A percentile compares a stretch with the other conserved stretches of the same genome.
Evolutionary conservation across 2,329 filamentous ascomycete genomes (phyloP).

Genomic region (Arthrobotrys megalospora): DNA sequence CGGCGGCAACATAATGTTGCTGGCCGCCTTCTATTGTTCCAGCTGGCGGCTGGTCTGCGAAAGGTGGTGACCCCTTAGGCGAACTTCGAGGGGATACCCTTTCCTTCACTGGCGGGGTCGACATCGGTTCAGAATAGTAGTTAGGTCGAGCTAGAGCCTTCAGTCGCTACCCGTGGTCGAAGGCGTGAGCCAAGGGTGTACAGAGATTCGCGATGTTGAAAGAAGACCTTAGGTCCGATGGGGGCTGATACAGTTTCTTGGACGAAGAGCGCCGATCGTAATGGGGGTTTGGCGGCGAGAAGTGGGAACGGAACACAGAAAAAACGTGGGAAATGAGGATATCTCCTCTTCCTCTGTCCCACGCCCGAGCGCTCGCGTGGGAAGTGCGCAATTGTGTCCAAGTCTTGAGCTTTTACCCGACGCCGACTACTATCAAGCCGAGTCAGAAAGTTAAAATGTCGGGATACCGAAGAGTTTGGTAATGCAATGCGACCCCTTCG

Average conservation of each 20-base stretch:
- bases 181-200: conserved; percentile 20
- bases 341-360: neutral
- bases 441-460: neutral
- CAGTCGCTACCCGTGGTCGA: neutral
- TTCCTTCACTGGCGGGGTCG: conserved; percentile 56
- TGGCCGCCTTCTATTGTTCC: conserved; percentile 16
- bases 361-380: conserved; percentile 39
- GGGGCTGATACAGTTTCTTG: conserved; percentile 13
- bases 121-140: conserved; percentile 29
- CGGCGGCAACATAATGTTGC: conserved; percentile 38
- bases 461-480: neutral
- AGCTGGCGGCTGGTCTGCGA: conserved; percentile 1
- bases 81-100: conserved; percentile 40
- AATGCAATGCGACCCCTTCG: neutral
- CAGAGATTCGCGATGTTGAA: conserved; percentile 24
- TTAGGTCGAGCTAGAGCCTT: neutral
- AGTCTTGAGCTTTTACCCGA: neutral
- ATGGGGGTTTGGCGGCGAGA: conserved; percentile 9
- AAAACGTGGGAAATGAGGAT: conserved; percentile 29
- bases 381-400: conserved; percentile 28
- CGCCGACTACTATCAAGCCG: neutral
- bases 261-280: conserved; percentile 8
- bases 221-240: neutral
- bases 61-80: conserved; percentile 34
- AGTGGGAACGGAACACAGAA: conserved; percentile 3